Base-by-base conservation (phyloP, 31 red algal species). In the Odonthalia washingtoniensis region DNA sequence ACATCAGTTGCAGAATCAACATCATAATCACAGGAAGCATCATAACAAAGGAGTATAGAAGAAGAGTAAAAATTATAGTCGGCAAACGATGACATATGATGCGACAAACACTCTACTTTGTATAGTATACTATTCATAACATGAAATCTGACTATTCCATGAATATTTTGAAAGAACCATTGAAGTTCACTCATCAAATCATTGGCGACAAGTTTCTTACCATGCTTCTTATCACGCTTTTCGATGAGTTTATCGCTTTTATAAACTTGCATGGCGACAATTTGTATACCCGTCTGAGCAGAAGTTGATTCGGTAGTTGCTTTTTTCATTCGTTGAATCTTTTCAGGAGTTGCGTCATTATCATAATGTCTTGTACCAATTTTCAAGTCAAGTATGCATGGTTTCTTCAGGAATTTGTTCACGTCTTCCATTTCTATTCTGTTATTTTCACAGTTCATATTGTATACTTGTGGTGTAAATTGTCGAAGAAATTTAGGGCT, bases 311-410 rank as follows among this genome's bases (percentile, higher is more conserved):
- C 36, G 27, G 26, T 49, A 4, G 85, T 63, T 16, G 87, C 82
- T 26, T 73, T 31, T 26, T 89, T 92, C 46, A 93, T 89, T 0
- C 75, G 69, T 12, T 3, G 14, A 16, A 65, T 60, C 77, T 96
- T 96, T 62, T 94, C 83, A 24, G 61, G 57, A 24, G 91, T 35
- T 21, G 94, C 94, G 72, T 96, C 94, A 33, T 96, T 90, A 61
- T 96, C 94, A 84, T 96, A 96, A 61, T 92, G 82, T 16, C 94
- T 77, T 12, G 77, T 63, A 35, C 94, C 94, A 34, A 96, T 74
- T 68, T 96, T 96, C 26, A 92, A 52, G 78, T 96, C 94, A 68
- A 96, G 60, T 24, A 96, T 79, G 42, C 73, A 96, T 26, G 94
- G 94, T 35, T 86, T 82, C 3, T 31, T 30, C 5, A 94, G 93